These are phyloP conservation scores for Paracorniculantispora psalliotae DNA, from an alignment of 2,329 filamentous ascomycete genomes.

Conservation along the genomic window DNA sequence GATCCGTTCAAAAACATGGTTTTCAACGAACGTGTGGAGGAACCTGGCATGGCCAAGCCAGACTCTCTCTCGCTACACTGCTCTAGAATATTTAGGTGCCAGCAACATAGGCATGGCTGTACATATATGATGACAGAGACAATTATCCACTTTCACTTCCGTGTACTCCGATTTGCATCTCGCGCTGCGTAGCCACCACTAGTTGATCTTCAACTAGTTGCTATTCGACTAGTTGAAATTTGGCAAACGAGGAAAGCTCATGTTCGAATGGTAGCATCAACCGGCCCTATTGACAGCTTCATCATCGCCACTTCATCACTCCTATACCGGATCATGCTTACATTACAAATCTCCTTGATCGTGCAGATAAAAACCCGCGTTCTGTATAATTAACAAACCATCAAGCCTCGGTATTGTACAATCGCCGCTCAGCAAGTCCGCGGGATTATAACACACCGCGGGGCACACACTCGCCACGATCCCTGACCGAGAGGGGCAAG, in stretches of 20 bases:
- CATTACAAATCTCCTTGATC: not conserved
- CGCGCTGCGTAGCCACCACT: not conserved
- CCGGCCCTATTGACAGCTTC: not conserved
- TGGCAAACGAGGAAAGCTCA: too few species aligned
- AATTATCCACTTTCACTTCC: not conserved
- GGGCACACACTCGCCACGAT: not conserved
- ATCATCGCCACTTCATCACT: not conserved
- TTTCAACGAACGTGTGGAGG: not conserved
- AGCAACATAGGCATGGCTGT: not conserved
- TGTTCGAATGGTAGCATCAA: too few species aligned
- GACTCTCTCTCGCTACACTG: not conserved
- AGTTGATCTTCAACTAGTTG: too few species aligned
- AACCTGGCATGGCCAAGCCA: too few species aligned
- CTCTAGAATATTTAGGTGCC: conserved; percentile 10
- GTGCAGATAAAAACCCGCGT: not conserved
- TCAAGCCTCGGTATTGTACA: not conserved
- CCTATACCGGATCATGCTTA: not conserved
- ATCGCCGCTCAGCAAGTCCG: not conserved
- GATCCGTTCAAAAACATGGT: not conserved
- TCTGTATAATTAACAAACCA: not conserved
- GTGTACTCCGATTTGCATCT: not conserved
- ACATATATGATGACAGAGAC: conserved; percentile 11
- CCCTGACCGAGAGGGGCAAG: too few species aligned
- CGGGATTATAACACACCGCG: not conserved
- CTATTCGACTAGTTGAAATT: too few species aligned